Base-by-base conservation (phyloP, 192 early-diverging fungal genomes). In the Mortierella antarctica region DNA sequence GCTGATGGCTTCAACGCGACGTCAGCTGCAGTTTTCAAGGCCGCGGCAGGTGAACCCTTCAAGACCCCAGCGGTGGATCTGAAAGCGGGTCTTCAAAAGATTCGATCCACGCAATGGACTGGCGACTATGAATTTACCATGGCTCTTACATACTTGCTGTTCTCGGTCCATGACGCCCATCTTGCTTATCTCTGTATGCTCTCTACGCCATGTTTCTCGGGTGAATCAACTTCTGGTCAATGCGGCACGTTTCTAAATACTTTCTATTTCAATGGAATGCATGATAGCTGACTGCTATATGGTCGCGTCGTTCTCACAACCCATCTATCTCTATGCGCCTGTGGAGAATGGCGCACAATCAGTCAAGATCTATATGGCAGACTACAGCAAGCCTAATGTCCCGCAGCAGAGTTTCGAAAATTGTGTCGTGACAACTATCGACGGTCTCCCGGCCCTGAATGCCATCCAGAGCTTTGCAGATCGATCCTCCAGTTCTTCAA, bases 381-480 rank as follows among this genome's bases (percentile, higher is more conserved):
- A 31, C 57, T 62, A 46, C 46, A 59, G 54, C 23, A 56, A 70
- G 23, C 59, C 67, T 17, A 42, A 53, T 18, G 45, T 53, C 31
- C 23, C 61, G 13, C 21, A 54, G 11, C 63, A 69, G 50, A 62
- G 67, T 18, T 47, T 63, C 48, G 41, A 67, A 41, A 78, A 83
- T 48, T 83, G 81, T 52, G 54, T 44, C 2, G 81, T 83, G 31
- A 46, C 42, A 20, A 47, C 49, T 3, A 83, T 83, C 21, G 68
- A 83, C 31, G 81, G 81, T n/a, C 14, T 57, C 0, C 73, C 81
- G 1, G 81, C 81, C 23, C 58, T 83, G 20, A 45, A 83, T 9
- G 67, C 55, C 45, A 55, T 83, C 45, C 72, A 70, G 6, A 39
- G 65, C 2, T 83, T 71, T 50, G 67, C 81, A 13, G 72, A 74